These are phyloP conservation scores for Cryptosporidium viatorum DNA, from an alignment of 169 alveolate genomes.

Conservation along the genomic window DNA sequence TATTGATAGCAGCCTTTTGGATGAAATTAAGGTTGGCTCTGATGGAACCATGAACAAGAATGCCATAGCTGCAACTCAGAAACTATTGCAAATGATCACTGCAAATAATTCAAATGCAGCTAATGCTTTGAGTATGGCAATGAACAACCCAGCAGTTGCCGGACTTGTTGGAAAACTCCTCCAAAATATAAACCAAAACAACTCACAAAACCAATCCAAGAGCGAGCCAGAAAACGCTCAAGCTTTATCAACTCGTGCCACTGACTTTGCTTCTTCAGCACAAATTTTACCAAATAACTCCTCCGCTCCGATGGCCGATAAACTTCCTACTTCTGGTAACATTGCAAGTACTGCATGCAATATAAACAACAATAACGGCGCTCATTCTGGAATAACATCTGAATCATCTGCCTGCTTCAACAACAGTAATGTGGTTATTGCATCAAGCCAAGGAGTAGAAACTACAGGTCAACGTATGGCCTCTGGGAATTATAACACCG, in stretches of 20 bases:
- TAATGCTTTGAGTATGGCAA: constrained; percentile 57
- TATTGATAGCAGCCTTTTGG: background rate
- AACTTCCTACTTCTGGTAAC: background rate
- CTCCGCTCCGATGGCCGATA: background rate
- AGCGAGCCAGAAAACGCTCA: background rate
- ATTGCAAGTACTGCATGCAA: background rate
- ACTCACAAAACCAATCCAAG: background rate
- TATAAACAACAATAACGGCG: background rate
- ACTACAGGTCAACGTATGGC: background rate
- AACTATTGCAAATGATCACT: constrained; percentile 70
- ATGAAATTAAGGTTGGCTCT: constrained; percentile 35
- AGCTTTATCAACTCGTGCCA: background rate
- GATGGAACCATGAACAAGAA: constrained; percentile 51
- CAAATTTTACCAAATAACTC: background rate
- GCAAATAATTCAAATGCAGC: constrained; percentile 72
- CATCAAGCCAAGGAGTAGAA: background rate
- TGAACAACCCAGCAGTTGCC: constrained; percentile 73
- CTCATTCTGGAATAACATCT: background rate
- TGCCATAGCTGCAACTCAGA: constrained; percentile 61
- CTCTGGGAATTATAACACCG: background rate
- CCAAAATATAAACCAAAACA: constrained; percentile 27
- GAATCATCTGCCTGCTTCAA: background rate
- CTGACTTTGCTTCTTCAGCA: background rate
- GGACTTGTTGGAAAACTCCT: constrained; percentile 68
- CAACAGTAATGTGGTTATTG: background rate